Percentiles rank a stretch among this genome's conserved stretches.
Evolutionary conservation across 106 monocot genomes (phyloP).

Genomic region (Apostasia shenzhenica): DNA sequence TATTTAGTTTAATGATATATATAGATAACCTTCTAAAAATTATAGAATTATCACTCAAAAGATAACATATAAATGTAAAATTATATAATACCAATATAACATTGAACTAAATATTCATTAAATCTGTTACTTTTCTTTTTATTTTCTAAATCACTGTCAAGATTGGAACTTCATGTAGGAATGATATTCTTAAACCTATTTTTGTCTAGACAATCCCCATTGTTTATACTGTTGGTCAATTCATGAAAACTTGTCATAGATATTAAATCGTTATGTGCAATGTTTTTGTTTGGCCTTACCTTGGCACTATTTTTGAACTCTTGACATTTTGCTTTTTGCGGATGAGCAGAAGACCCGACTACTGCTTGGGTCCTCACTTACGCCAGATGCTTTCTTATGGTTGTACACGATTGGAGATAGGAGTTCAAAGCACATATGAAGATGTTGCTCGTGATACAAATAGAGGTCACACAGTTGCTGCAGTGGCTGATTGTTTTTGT

Average conservation of each 20-base stretch:
- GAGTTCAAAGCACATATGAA: conserved; percentile 99
- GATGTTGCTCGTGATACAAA: conserved; percentile 99
- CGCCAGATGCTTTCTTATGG: conserved; percentile 99
- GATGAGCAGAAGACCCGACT: conserved; percentile 88
- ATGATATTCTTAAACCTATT: too few species aligned
- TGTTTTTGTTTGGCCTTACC: too few species aligned
- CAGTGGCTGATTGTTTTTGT: conserved; percentile 98
- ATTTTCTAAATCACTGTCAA: too few species aligned
- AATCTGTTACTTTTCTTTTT: neutral
- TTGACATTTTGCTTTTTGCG: conserved; percentile 5
- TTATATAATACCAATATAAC: neutral
- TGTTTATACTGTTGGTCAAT: too few species aligned
- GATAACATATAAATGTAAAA: neutral
- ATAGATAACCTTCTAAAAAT: too few species aligned
- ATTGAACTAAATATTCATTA: too few species aligned
- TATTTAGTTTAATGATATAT: too few species aligned
- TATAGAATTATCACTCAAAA: neutral
- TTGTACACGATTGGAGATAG: conserved; percentile 96
- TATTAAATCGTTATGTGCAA: too few species aligned
- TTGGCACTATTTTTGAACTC: too few species aligned
- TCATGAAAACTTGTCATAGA: too few species aligned
- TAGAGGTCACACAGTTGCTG: conserved; percentile 99
- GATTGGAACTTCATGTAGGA: too few species aligned
- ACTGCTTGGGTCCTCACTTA: conserved; percentile 91
- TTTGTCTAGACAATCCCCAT: too few species aligned